Conservation (phyloP, 495 filamentous ascomycete species). For the Parachaetomium inaequale region DNA sequence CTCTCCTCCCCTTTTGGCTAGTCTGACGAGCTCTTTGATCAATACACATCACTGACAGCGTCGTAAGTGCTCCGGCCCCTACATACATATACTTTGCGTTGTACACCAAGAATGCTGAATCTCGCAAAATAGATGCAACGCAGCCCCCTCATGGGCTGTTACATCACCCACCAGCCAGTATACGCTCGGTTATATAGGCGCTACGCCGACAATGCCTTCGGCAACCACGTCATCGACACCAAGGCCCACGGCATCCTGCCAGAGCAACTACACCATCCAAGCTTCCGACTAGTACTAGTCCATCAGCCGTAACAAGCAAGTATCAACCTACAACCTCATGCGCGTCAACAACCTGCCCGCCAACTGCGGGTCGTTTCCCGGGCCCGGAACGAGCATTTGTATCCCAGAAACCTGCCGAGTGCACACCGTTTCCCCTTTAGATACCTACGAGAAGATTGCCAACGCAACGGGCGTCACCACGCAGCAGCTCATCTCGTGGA, state of each 20-base stretch:
- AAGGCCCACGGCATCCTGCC: not conserved
- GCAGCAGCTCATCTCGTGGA: not conserved
- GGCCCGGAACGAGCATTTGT: not conserved
- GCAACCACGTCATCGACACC: not conserved
- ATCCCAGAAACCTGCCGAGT: not conserved
- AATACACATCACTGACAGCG: constrained; percentile 1
- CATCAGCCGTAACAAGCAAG: not conserved
- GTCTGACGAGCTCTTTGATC: not conserved
- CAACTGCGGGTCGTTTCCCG: not conserved
- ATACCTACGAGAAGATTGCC: not conserved
- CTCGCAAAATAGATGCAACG: not conserved
- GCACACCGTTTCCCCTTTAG: not conserved
- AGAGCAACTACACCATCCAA: not conserved
- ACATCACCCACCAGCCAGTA: not conserved
- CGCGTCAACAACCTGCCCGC: not conserved
- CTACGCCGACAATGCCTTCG: not conserved
- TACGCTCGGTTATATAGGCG: not conserved
- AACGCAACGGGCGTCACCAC: not conserved
- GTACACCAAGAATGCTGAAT: not conserved
- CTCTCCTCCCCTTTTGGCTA: not conserved
- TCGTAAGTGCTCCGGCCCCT: not conserved
- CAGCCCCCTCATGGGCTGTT: not conserved
- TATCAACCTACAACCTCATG: constrained; percentile 1
- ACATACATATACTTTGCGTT: not conserved
- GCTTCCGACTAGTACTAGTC: not conserved